Base-by-base conservation (phyloP, 1,284 basidiomycete species). In the Takashimella koratensis region DNA sequence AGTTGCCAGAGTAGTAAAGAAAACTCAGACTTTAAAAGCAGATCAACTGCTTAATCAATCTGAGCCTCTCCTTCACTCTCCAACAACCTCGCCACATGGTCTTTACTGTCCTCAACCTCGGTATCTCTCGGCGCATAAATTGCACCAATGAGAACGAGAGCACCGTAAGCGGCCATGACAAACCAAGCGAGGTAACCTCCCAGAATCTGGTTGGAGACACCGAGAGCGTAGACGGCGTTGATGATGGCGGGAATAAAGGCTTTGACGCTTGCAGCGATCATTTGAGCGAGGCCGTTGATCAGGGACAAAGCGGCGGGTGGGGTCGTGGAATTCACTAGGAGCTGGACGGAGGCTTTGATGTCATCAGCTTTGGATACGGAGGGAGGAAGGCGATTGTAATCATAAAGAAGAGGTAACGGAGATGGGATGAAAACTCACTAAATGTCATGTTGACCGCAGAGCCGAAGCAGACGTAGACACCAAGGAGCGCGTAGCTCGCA, bases 321-420 rank as follows among this genome's bases (percentile, higher is more conserved):
- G 1, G 66, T 57, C 16, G 53, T 59, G 19, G 59, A 56, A 49
- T 66, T 64, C 43, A 66, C 58, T 5, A 68, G 49, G 13, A 68
- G 62, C 48, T 68, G 66, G 6, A 66, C 63, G 4, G 60, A 63
- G 23, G 65, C 61, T 63, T n/a, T n/a, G n/a, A n/a, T n/a, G n/a
- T n/a, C n/a, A n/a, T n/a, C n/a, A n/a, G n/a, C n/a, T n/a, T n/a
- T n/a, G n/a, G n/a, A n/a, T n/a, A 36, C 8, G 30, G 30, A 36
- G 30, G 30, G 16, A 8, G 16, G 8, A 36, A 36, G 30, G 8
- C 8, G 30, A 36, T 36, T 36, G 30, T 8, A 36, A 36, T 8
- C 8, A 8, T 36, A 36, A 24, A 25, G 16, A 43, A 16, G 23
- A 36, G 30, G 10, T 36, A 36, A 36, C 16, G 30, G 30, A 16